Base-by-base conservation (phyloP, 2,329 filamentous ascomycete genomes). In the Calycina marina region DNA sequence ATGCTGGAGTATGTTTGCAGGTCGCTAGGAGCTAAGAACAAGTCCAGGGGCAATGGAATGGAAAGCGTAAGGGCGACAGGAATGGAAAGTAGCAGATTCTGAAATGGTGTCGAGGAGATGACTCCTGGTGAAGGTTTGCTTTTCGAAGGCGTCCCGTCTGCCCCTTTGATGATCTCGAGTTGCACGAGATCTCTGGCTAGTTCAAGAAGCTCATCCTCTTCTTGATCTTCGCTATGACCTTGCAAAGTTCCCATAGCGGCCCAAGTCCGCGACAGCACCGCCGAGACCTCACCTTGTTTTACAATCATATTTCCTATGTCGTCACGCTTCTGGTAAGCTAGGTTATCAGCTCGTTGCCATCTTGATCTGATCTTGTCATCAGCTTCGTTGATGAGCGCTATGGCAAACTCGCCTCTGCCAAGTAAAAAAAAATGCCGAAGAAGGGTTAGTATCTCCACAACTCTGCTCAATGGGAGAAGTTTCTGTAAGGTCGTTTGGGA, bases 371-470 rank as follows among this genome's bases (percentile, higher is more conserved):
- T 68, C 44, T 75, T 78, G 34, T 78, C 72, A 44, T 94, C 84
- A 1, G 88, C 84, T 57, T 94, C 82, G 20, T 77, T 71, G 1
- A 92, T 83, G 15, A 98, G 58, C 0, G 80, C 77, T 56, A 90
- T 75, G 13, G 86, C 84, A 53, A 98, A 98, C 53, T 96, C 90
- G 32, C 88, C 88, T 18, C 83, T 71, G 1, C 80, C 78, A 0
- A 98, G 65, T 2, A 98, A 66, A 44, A 94, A 83, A 56, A 93
- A 94, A 35, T 90, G 77, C 29, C 86, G 70, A 1, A 94, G 63
- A 6, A 94, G 63, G 16, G 73, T 71, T 10, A 96, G 61, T 30
- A 81, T 72, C 41, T 90, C 77, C 4, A 83, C 60, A 4, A 93
- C 84, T 45, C 72, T 79, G 8, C 70, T 65, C 4, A 85, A 60